Percentiles rank a stretch among this genome's conserved stretches.
These are phyloP conservation scores for Penicillium mononematosum DNA, from an alignment of 495 filamentous ascomycete species.

Conservation along the genomic window DNA sequence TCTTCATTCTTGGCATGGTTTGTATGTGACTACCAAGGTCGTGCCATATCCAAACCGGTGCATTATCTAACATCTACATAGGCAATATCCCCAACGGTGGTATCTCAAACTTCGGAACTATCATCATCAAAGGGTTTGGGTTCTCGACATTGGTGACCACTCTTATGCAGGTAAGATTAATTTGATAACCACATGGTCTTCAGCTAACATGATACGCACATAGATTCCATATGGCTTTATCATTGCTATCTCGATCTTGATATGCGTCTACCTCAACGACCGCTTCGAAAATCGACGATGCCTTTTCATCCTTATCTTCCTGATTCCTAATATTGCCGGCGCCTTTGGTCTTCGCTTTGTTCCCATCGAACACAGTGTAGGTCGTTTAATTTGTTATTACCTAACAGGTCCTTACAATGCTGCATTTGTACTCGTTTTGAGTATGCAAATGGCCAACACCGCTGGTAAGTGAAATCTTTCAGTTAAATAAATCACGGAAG, in stretches of 20 bases:
- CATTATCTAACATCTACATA: conserved; percentile 8
- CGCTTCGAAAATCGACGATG: conserved; percentile 56
- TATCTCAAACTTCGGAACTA: conserved; percentile 60
- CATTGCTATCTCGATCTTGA: conserved; percentile 56
- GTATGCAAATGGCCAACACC: conserved; percentile 57
- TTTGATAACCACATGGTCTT: background rate
- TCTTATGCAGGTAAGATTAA: conserved; percentile 41
- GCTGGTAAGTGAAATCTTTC: conserved; percentile 32
- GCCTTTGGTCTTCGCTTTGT: conserved; percentile 58
- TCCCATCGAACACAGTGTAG: conserved; percentile 42
- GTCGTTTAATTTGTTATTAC: conserved; percentile 56
- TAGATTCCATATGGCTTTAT: conserved; percentile 59
- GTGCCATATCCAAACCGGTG: background rate
- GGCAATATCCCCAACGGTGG: conserved; percentile 49
- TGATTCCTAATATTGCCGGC: conserved; percentile 54
- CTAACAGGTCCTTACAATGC: conserved; percentile 60
- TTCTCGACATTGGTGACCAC: conserved; percentile 54
- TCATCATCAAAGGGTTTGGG: conserved; percentile 63
- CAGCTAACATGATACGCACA: conserved; percentile 12
- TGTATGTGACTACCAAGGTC: conserved; percentile 20
- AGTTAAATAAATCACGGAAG: background rate
- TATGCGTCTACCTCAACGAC: conserved; percentile 58
- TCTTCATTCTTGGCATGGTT: conserved; percentile 55
- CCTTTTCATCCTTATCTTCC: conserved; percentile 53
- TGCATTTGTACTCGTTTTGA: conserved; percentile 57